Percentiles rank a stretch among this genome's conserved stretches.
These are phyloP conservation scores for Aspergillus pseudoglaucus DNA, from an alignment of 2,329 filamentous ascomycete genomes.

Conservation along the genomic window DNA sequence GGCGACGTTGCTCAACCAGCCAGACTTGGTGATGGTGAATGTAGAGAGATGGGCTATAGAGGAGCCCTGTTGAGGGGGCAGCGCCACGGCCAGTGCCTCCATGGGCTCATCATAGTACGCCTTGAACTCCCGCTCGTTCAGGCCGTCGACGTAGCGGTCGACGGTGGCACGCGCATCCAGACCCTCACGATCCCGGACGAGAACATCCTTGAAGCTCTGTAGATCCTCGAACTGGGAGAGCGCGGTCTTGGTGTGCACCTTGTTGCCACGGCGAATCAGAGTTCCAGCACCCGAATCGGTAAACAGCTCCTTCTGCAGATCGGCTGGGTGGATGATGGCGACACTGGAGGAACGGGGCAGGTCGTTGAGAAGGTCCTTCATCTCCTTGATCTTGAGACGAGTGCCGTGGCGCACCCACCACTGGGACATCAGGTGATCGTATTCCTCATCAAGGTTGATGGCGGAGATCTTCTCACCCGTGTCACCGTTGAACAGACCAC, in stretches of 20 bases:
- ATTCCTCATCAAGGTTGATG: constrained; percentile 97
- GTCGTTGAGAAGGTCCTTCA: constrained; percentile 84
- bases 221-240: constrained; percentile 71
- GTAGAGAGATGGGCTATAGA: constrained; percentile 77
- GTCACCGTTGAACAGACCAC: constrained; percentile 87
- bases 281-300: constrained; percentile 94
- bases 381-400: constrained; percentile 93
- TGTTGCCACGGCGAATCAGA: constrained; percentile 84
- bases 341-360: constrained; percentile 89
- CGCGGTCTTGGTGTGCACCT: constrained; percentile 67
- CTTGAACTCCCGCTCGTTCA: constrained; percentile 74
- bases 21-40: constrained; percentile 86
- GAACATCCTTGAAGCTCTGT: constrained; percentile 69
- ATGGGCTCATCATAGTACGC: constrained; percentile 92
- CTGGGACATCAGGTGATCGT: constrained; percentile 83
- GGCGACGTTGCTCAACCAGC: constrained; percentile 89
- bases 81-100: constrained; percentile 84
- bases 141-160: constrained; percentile 74
- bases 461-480: constrained; percentile 92
- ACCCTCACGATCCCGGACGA: constrained; percentile 74
- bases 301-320: constrained; percentile 93
- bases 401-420: constrained; percentile 95
- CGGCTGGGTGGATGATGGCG: constrained; percentile 93
- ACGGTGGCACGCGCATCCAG: constrained; percentile 77
- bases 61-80: constrained; percentile 62